Base-by-base conservation (phyloP, 345 rosid species). In the Pugionium dolabratum region DNA sequence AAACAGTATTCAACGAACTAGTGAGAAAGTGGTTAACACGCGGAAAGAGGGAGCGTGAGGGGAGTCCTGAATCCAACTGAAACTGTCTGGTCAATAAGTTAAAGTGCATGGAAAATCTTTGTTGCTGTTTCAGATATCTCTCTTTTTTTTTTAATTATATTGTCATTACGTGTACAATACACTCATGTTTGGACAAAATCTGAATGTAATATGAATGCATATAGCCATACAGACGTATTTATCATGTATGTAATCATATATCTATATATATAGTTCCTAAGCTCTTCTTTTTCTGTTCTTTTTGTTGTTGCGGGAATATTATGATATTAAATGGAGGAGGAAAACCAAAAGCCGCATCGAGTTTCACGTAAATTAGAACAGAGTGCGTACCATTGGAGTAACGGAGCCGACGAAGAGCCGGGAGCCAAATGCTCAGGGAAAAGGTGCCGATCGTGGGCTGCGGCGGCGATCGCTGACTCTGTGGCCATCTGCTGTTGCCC, bases 401-500 rank as follows among this genome's bases (percentile, higher is more conserved):
- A 55, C 66, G 28, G 26, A 70, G 64, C 49, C 4, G 62, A 50
- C 1, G 54, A 63, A n/a, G 67, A 63, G 1, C 69, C 74, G 63
- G 67, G 54, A 48, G 54, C 52, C 2, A 82, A 70, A 68, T 87
- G 91, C 69, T 80, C 89, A 0, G 84, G 95, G 59, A 80, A 81
- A 83, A 77, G 71, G 65, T 90, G 96, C 70, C 40, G 73, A 45
- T 85, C 96, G 33, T 85, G 89, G 83, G 78, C 96, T 0, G 96
- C 84, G 4, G 89, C 79, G 5, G 70, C 78, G 44, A 66, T 91
- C 32, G 97, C 91, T 18, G 97, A 91, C 64, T 88, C 96, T 51
- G 89, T 86, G 48, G 97, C 96, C 18, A 76, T 91, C 26, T 88
- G 93, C 64, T 91, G 97, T 70, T 91, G 97, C 67, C 96, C 97